Base-by-base conservation (phyloP, 805 yeast species). In the Candida yuanshanica region DNA sequence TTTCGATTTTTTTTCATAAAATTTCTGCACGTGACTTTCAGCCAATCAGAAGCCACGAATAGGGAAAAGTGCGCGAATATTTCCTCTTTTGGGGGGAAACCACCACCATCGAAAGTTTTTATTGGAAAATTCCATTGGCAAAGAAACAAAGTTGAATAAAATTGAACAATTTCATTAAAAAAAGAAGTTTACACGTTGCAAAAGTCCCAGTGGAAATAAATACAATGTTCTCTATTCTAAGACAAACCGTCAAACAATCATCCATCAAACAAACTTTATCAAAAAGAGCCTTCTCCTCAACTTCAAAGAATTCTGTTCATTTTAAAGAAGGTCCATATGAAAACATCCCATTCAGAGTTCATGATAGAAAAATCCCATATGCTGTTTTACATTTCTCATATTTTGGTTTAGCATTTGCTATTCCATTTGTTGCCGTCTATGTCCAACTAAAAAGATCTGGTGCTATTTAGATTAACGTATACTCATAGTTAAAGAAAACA, bases 271-370 rank as follows among this genome's bases (percentile, higher is more conserved):
- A 46, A 46, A 32, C 45, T n/a, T 50, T 40, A 14, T 36, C 64
- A 36, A 61, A 58, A 52, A 69, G 83, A 65, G 58, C 68, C 31
- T 81, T 81, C 63, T 67, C 88, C 52, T 59, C 83, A 43, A 62
- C 70, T 54, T 64, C 44, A 38, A 44, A 43, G 37, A 62, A 60
- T 40, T 69, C 66, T 37, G 72, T 56, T 49, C 84, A 77, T 68
- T 80, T 75, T 61, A 79, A 79, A 56, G 83, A 77, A 59, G 97
- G 97, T 60, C 81, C 82, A 36, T 93, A 93, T 81, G 72, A 83
- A 59, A 91, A 93, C 78, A 62, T 91, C 50, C 99, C 99, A 52
- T 93, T 91, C 80, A 79, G 79, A 75, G 95, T 91, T 49, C 89
- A 88, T 77, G 74, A 81, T 78, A 89, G 95, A 77, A 84, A 80